Evolutionary conservation across 306 rosid species (phyloP).

Genomic region (Macrotyloma uniflorum): DNA sequence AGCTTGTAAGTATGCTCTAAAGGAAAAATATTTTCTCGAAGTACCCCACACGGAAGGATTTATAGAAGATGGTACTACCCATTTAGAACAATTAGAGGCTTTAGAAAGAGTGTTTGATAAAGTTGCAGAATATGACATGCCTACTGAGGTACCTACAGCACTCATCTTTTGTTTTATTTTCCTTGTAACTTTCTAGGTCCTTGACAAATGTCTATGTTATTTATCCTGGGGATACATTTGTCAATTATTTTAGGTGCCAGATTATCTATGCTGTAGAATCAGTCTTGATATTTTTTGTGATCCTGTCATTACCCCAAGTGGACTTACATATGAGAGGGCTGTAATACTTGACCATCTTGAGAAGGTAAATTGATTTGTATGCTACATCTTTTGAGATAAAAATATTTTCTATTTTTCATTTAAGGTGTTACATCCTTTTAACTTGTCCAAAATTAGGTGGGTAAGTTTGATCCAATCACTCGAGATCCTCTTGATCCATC

Average conservation of each 20-base stretch:
- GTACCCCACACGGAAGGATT: background rate
- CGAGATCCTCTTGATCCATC: constrained; percentile 45
- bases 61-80: background rate
- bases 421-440: background rate
- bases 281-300: constrained; percentile 70
- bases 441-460: constrained; percentile 25
- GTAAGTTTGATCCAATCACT: constrained; percentile 64
- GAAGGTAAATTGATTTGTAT: constrained; percentile 47
- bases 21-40: background rate
- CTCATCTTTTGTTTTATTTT: background rate
- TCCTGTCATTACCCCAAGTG: constrained; percentile 80
- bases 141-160: constrained; percentile 48
- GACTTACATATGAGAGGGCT: constrained; percentile 71
- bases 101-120: constrained; percentile 53
- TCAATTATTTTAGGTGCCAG: constrained; percentile 23
- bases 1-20: constrained; percentile 1
- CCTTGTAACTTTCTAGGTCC: background rate
- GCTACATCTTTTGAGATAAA: background rate
- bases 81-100: constrained; percentile 44
- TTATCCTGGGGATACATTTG: background rate
- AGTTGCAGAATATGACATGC: constrained; percentile 56
- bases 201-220: background rate
- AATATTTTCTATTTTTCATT: background rate
- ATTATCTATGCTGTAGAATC: constrained; percentile 64
- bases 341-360: constrained; percentile 68